A percentile compares a stretch with the other conserved stretches of the same genome.
Conservation (phyloP, 2,329 filamentous ascomycete genomes). For the Hypoxylon sp. region DNA sequence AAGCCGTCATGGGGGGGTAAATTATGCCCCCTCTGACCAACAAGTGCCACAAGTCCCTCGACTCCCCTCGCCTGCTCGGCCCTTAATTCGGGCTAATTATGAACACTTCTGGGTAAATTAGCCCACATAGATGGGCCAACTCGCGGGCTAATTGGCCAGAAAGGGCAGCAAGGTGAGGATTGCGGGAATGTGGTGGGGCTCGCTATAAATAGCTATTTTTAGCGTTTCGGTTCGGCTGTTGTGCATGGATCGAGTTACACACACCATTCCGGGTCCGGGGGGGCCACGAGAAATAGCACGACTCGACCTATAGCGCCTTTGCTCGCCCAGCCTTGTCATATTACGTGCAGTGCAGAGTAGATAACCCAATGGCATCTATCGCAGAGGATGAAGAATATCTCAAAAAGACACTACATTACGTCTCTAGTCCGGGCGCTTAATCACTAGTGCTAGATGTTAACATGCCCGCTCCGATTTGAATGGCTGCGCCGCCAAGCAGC, state of each 20-base stretch:
- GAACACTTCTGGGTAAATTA: constrained; percentile 42
- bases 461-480: constrained; percentile 29
- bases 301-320: constrained; percentile 9
- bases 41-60: not conserved
- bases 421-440: constrained; percentile 42
- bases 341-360: constrained; percentile 38
- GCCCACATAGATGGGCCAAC: constrained; percentile 45
- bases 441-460: constrained; percentile 19
- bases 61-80: constrained; percentile 25
- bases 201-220: constrained; percentile 56
- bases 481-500: constrained; percentile 39
- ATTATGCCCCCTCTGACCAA: constrained; percentile 23
- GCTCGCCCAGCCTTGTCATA: constrained; percentile 34
- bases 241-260: constrained; percentile 47
- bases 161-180: constrained; percentile 38
- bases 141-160: constrained; percentile 48
- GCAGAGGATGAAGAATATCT: constrained; percentile 13
- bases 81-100: constrained; percentile 45
- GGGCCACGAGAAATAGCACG: constrained; percentile 36
- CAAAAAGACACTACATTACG: constrained; percentile 6
- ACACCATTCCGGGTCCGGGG: constrained; percentile 41
- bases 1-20: constrained; percentile 31
- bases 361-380: constrained; percentile 33
- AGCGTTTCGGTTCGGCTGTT: constrained; percentile 50
- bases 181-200: constrained; percentile 31